Conservation (phyloP, 1,284 basidiomycete species). For the Sporisorium iseilematis-ciliati region DNA sequence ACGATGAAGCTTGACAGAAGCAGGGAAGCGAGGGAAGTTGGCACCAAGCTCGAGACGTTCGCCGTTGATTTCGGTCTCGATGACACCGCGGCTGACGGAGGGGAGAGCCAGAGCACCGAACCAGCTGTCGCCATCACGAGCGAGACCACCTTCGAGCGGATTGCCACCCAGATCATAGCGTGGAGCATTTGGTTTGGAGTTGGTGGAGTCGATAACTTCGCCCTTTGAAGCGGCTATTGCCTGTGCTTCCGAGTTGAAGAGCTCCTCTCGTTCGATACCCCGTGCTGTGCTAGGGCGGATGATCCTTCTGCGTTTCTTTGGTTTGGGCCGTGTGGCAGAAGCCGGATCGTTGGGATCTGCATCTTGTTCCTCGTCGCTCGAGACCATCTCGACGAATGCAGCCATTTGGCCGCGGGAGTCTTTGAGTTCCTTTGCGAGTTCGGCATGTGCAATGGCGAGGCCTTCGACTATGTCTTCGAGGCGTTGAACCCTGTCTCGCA, state of each 20-base stretch:
- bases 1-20: slow-evolving; percentile 60
- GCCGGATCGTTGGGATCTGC: slow-evolving; percentile 25
- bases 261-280: slow-evolving; percentile 64
- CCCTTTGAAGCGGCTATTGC: slow-evolving; percentile 51
- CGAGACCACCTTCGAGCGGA: slow-evolving; percentile 62
- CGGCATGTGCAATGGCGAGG: slow-evolving; percentile 61
- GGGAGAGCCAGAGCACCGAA: slow-evolving; percentile 66
- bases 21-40: slow-evolving; percentile 63
- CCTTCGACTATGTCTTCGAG: slow-evolving; percentile 67
- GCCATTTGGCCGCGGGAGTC: slow-evolving; percentile 42
- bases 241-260: slow-evolving; percentile 55
- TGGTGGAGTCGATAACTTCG: slow-evolving; percentile 48
- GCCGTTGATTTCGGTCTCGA: slow-evolving; percentile 65
- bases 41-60: slow-evolving; percentile 64
- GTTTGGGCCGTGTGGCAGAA: slow-evolving; percentile 25
- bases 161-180: slow-evolving; percentile 53
- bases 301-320: slow-evolving; percentile 48
- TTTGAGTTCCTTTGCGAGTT: slow-evolving; percentile 58
- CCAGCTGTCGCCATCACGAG: slow-evolving; percentile 63
- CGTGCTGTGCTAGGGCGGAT: slow-evolving; percentile 48
- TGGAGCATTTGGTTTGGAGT: slow-evolving; percentile 19
- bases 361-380: slow-evolving; percentile 47
- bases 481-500: slow-evolving; percentile 61
- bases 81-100: slow-evolving; percentile 60
- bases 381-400: slow-evolving; percentile 47